Evolutionary conservation across 768 basidiomycete genomes (phyloP).

Genomic region (Steccherinum ochraceum): DNA sequence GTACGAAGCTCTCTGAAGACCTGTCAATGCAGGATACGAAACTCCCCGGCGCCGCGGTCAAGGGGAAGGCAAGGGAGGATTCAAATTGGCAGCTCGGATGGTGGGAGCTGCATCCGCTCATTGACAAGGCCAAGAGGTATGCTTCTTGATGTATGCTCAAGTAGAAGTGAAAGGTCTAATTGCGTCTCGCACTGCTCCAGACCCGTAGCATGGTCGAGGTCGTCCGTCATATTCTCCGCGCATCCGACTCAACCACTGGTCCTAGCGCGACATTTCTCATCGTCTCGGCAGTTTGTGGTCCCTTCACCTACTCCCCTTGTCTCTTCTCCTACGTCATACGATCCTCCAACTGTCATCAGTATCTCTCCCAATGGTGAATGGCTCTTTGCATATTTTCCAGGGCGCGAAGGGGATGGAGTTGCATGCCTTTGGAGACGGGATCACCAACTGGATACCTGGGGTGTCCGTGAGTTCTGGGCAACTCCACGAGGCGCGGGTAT

Average conservation of each 20-base stretch:
- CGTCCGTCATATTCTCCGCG: constrained; percentile 63
- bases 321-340: constrained; percentile 42
- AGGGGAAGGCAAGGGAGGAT: constrained; percentile 45
- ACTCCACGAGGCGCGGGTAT: constrained; percentile 48
- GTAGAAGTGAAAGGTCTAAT: no score
- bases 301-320: constrained; percentile 46
- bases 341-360: constrained; percentile 57
- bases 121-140: constrained; percentile 52
- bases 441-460: constrained; percentile 56
- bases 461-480: constrained; percentile 48
- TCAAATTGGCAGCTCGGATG: constrained; percentile 57
- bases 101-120: constrained; percentile 68
- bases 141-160: no score
- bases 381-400: constrained; percentile 74
- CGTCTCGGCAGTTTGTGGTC: constrained; percentile 57
- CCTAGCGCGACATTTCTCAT: constrained; percentile 61
- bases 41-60: not conserved
- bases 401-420: constrained; percentile 46
- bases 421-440: constrained; percentile 64
- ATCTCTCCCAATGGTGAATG: constrained; percentile 52
- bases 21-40: not conserved
- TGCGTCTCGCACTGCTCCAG: constrained; percentile 29
- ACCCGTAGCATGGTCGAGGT: constrained; percentile 65
- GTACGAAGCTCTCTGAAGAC: no score
- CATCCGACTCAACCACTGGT: constrained; percentile 58